Evolutionary conservation across 352 stramenopile species (phyloP), one percentile per base, ranked within the genome.

Genomic region (Peronospora belbahrii): DNA sequence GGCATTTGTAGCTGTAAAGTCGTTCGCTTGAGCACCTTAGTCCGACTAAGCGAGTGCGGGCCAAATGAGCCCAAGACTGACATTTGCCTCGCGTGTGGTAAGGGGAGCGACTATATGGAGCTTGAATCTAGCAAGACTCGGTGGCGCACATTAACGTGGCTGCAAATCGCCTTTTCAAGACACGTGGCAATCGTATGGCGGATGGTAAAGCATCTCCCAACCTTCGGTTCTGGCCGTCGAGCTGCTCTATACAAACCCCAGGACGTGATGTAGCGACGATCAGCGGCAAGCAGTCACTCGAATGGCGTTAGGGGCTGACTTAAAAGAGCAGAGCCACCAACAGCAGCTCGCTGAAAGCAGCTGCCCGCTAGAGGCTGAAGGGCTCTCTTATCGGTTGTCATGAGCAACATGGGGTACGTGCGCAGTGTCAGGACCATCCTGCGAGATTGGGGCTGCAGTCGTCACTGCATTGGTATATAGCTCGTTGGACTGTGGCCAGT

Each of bases 151-250:
- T 49, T 41, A 48, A 48, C 48, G 27, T 27, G 23, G 23, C 6
- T 7, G 5, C 23, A 54, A 43, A 14, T 24, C 11, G 13, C 13
- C 15, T 28, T 17, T 15, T 30, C 22, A 34, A 34, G 30, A 18
- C 30, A 6, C 30, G 18, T 35, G 33, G n/a, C 30, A 30, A 56
- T 37, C 56, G 37, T 55, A 45, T 61, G 51, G 44, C 56, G 52
- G 56, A 38, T 61, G 46, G 25, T 27, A 41, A n/a, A n/a, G n/a
- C n/a, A n/a, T n/a, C n/a, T n/a, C n/a, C n/a, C 23, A 42, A 40
- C 51, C 52, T 59, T 33, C 37, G 62, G 57, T 66, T 59, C 42
- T 62, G 53, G 38, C 58, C 43, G 45, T 54, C 2, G 39, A 52
- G 47, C 58, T 59, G 36, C 52, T 63, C 52, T 63, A 67, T 67